Conservation (phyloP, 148 eudicot species). For the Vaccinium corymbosum region DNA sequence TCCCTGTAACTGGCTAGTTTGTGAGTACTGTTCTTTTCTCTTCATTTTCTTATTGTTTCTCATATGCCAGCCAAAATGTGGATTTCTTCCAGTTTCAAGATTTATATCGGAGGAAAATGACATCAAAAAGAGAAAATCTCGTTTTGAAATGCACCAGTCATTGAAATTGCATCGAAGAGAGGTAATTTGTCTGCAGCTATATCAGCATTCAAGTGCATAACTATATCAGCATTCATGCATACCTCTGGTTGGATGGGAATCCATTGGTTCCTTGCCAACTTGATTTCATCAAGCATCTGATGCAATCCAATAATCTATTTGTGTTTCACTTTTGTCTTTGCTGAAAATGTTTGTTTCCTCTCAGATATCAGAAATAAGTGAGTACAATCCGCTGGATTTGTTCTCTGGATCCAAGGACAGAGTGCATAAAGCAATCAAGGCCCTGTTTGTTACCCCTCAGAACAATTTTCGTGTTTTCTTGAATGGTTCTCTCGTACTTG, state of each 20-base stretch:
- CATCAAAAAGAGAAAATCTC: conserved; percentile 56
- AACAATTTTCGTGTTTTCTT: conserved; percentile 88
- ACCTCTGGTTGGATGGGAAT: no score
- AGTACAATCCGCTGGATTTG: conserved; percentile 83
- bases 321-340: background rate
- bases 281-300: background rate
- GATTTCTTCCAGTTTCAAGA: conserved; percentile 83
- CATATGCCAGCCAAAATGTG: conserved; percentile 78
- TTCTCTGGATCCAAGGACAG: conserved; percentile 82
- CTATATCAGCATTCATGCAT: no score
- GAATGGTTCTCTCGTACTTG: conserved; percentile 78
- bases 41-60: background rate
- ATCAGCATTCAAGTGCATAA: no score
- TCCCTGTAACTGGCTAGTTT: background rate
- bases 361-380: conserved; percentile 74
- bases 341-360: background rate
- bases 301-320: background rate
- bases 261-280: background rate
- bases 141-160: conserved; percentile 84
- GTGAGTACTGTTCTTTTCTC: no score
- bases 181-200: conserved; percentile 36
- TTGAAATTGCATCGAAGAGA: conserved; percentile 55
- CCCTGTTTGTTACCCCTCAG: conserved; percentile 75
- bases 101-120: conserved; percentile 61
- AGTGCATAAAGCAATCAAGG: conserved; percentile 63